phyloP scores from a whole-genome alignment of 257 asterid genomes.

The Solanum verrucosum region DNA sequence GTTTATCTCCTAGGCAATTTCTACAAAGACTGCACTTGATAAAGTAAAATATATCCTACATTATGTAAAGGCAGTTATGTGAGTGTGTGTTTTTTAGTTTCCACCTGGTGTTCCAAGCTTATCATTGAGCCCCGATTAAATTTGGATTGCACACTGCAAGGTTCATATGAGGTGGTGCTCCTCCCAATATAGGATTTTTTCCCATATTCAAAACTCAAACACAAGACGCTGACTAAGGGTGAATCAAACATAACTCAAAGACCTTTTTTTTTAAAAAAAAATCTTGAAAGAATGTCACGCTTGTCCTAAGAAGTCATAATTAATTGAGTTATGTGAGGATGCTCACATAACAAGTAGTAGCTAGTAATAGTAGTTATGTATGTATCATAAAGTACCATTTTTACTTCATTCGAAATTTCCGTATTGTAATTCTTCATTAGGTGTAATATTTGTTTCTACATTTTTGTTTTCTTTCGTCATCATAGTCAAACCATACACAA shows the following conservation, averaged over 20 bases:
- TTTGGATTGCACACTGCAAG: too few species aligned
- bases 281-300: background rate
- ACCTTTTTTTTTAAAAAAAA: background rate
- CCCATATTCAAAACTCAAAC: too few species aligned
- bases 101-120: too few species aligned
- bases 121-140: too few species aligned
- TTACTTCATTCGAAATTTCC: background rate
- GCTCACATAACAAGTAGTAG: background rate
- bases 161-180: too few species aligned
- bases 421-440: background rate
- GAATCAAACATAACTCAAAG: background rate
- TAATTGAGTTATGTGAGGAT: background rate
- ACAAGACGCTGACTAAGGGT: too few species aligned
- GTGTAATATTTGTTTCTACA: background rate
- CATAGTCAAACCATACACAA: background rate
- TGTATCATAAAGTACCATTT: background rate
- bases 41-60: background rate
- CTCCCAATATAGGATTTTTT: too few species aligned
- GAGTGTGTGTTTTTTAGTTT: background rate
- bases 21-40: background rate
- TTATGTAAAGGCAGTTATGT: background rate
- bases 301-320: background rate
- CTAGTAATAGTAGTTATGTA: background rate
- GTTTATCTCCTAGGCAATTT: background rate
- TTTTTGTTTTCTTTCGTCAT: background rate